These are phyloP conservation scores for Tolypocladium ovalisporum DNA, from an alignment of 2,329 filamentous ascomycete species.

Conservation along the genomic window DNA sequence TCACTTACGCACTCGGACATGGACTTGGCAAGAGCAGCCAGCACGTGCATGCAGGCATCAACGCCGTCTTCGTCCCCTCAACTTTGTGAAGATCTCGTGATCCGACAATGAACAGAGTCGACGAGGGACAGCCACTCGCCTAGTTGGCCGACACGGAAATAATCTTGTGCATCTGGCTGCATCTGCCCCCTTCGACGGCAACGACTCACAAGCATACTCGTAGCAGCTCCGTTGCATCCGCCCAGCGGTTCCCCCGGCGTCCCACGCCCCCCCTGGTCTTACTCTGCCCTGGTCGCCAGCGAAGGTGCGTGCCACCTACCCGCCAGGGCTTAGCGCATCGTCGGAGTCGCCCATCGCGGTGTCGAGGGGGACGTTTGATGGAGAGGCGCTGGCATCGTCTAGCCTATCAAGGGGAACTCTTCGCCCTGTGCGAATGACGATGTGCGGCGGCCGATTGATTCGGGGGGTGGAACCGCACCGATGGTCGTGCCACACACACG, in stretches of 20 bases:
- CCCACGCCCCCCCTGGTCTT: not conserved
- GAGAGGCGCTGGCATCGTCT: not conserved
- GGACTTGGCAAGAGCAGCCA: not conserved
- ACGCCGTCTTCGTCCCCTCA: not conserved
- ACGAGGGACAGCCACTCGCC: not conserved
- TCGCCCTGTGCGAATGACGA: not conserved
- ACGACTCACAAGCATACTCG: not conserved
- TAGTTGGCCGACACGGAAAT: not conserved
- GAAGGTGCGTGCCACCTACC: conserved; percentile 12
- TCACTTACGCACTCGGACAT: not conserved
- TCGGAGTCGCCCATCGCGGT: not conserved
- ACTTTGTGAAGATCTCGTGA: not conserved
- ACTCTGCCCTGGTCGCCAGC: not conserved
- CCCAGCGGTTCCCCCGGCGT: not conserved
- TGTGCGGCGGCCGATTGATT: not conserved
- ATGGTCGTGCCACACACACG: not conserved
- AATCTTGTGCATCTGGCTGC: not conserved
- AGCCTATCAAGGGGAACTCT: not conserved
- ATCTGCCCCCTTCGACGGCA: not conserved
- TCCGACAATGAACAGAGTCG: not conserved
- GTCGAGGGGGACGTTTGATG: not conserved
- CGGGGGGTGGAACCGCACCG: not conserved
- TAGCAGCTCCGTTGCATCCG: not conserved
- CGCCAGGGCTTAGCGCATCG: conserved; percentile 9
- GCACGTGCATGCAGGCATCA: not conserved